Evolutionary conservation across 352 stramenopile genomes (phyloP), one percentile per base, ranked within the genome.

Genomic region (Peronospora belbahrii): DNA sequence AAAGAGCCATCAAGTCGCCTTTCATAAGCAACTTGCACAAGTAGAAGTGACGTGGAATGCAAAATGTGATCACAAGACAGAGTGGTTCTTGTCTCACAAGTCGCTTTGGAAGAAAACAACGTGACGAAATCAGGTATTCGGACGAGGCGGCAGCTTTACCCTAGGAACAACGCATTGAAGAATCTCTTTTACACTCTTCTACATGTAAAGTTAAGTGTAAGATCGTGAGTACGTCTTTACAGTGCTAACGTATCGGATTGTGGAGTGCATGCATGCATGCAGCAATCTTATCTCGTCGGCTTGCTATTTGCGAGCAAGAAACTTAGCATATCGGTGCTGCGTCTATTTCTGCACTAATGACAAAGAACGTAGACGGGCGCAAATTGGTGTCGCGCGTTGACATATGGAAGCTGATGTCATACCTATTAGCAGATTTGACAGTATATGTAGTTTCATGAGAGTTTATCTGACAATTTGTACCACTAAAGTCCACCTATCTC

Each of bases 21-120:
- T 90, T 83, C 58, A 90, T 86, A 74, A 64, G 67, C 52, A 65
- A 56, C 39, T 74, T 86, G 67, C 78, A 86, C 70, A 82, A 84
- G 57, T 87, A 80, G 41, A 53, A 42, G 19, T 39, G 27, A 22
- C 13, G 24, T 15, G 41, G 18, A 30, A 37, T 27, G 22, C 43
- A 27, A 32, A n/a, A 35, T 54, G 45, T 27, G 48, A 13, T 18
- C 6, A 23, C 3, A 40, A 23, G 56, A 34, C 42, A 14, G 32
- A 15, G 22, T 20, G 3, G 11, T 34, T 24, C 35, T 60, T 60
- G 51, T 59, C 43, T 59, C 51, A 59, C 51, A 59, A 59, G 42
- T 59, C 42, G 51, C 51, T 54, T 25, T 43, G 23, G n/a, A 37
- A 17, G 19, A 8, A 18, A 22, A 56, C 51, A 55, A 56, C 27